Conservation (phyloP, 75 land plant species). For the Pinus albicaulis region DNA sequence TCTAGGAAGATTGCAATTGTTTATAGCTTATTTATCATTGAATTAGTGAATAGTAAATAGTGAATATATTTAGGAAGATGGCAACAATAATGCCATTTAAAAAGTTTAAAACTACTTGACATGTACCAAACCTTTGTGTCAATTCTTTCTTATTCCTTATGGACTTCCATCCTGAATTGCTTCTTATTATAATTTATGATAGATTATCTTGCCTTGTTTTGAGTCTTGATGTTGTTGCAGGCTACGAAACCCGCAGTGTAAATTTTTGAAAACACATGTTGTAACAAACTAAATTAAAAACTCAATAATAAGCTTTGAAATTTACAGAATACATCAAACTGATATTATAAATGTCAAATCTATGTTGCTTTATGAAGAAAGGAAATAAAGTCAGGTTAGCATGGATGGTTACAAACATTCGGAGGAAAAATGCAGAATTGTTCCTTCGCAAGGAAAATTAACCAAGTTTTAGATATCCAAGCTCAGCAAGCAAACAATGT, state of each 20-base stretch:
- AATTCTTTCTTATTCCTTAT: too few relatives aligned
- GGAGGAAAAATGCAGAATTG: neutral
- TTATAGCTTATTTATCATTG: too few relatives aligned
- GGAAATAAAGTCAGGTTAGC: neutral
- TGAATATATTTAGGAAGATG: too few relatives aligned
- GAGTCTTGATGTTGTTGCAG: too few relatives aligned
- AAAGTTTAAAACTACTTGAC: too few relatives aligned
- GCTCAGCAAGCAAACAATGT: neutral
- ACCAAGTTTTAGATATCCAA: neutral
- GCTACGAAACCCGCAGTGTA: neutral
- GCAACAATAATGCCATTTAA: too few relatives aligned
- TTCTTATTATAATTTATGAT: too few relatives aligned
- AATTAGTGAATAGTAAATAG: too few relatives aligned
- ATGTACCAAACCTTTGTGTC: too few relatives aligned
- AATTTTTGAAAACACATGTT: neutral
- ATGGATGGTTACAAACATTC: neutral
- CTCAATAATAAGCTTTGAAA: neutral
- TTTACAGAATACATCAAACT: neutral
- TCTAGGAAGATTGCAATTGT: too few relatives aligned
- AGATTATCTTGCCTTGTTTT: too few relatives aligned
- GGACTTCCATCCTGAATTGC: too few relatives aligned
- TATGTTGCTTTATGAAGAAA: neutral
- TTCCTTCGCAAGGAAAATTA: neutral
- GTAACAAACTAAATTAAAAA: neutral
- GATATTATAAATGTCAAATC: neutral